Conservation (phyloP, 257 asterid species). For the Galeopsis tetrahit region DNA sequence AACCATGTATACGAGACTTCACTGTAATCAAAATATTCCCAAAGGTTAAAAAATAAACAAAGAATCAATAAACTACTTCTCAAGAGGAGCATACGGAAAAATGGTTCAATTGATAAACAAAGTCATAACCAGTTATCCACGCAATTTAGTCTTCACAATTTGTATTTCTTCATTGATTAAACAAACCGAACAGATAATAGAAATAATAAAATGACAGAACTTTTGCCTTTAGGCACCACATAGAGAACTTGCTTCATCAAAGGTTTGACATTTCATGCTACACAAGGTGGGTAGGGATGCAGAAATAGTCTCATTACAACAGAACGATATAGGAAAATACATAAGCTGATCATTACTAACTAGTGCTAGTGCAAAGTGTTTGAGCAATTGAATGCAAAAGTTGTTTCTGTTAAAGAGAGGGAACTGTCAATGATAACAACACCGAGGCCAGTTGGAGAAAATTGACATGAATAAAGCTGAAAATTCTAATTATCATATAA, state of each 20-base stretch:
- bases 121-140: conserved; percentile 10
- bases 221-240: not conserved
- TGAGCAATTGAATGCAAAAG: not conserved
- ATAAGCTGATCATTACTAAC: not conserved
- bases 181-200: conserved; percentile 5
- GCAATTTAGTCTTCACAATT: not conserved
- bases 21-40: conserved; percentile 56
- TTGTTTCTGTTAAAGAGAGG: not conserved
- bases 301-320: conserved; percentile 4
- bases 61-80: not conserved
- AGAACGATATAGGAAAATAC: not conserved
- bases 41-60: conserved; percentile 25
- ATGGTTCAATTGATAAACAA: not conserved
- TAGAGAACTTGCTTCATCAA: not conserved
- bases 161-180: conserved; percentile 11
- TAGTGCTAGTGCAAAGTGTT: too few species aligned
- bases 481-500: conserved; percentile 10
- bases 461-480: conserved; percentile 14
- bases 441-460: conserved; percentile 8
- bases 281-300: not conserved
- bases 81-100: conserved; percentile 8
- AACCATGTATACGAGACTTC: conserved; percentile 96
- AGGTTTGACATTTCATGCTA: not conserved
- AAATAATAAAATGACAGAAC: conserved; percentile 14
- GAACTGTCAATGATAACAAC: not conserved